Conservation (phyloP, 2,329 filamentous ascomycete species). For the Penicillium psychrosexuale region DNA sequence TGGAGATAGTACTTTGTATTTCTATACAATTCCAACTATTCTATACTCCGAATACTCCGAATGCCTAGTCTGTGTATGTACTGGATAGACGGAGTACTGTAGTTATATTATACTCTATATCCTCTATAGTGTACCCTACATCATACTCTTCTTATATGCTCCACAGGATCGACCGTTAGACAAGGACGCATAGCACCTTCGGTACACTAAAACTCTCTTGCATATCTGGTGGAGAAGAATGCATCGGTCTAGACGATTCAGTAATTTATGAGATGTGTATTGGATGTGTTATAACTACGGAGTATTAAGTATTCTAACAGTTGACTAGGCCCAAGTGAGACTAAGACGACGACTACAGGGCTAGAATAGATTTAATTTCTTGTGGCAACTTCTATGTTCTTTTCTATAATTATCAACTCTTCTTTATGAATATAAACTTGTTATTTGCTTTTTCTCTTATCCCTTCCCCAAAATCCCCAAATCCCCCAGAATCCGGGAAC, state of each 20-base stretch:
- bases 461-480: not conserved
- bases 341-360: too few relatives aligned
- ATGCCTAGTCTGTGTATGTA: too few relatives aligned
- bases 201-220: not conserved
- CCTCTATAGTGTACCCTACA: too few relatives aligned
- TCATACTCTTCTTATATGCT: too few relatives aligned
- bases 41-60: too few relatives aligned
- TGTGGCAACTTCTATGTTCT: not conserved
- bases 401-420: too few relatives aligned
- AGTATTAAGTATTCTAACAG: not conserved
- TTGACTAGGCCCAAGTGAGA: not conserved
- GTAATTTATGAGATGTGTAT: not conserved
- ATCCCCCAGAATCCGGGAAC: not conserved
- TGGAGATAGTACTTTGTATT: not conserved
- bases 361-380: not conserved
- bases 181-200: not conserved
- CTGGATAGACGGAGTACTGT: too few relatives aligned
- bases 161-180: not conserved
- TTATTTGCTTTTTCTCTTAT: not conserved
- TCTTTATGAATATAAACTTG: not conserved
- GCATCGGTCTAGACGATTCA: constrained; percentile 5
- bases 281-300: not conserved
- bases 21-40: too few relatives aligned
- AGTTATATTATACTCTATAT: too few relatives aligned
- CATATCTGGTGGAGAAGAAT: constrained; percentile 6